Percentiles rank a stretch among this genome's conserved stretches.
These are phyloP conservation scores for Xylaria multiplex DNA, from an alignment of 2,329 filamentous ascomycete species.

Conservation along the genomic window DNA sequence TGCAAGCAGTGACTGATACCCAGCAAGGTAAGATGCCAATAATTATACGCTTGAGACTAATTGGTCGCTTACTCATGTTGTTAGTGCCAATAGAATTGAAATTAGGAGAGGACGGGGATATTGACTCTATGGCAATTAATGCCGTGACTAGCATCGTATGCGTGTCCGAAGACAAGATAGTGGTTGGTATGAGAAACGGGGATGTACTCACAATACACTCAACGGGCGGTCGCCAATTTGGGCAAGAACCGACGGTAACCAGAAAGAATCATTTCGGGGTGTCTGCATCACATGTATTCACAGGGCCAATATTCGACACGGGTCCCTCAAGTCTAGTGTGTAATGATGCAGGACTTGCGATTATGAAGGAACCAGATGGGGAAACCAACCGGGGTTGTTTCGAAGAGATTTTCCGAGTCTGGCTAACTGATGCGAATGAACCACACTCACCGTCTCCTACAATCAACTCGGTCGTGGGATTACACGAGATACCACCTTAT, in stretches of 20 bases:
- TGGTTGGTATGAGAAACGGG: slow-evolving; percentile 63
- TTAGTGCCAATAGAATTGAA: neutral
- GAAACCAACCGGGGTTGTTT: slow-evolving; percentile 45
- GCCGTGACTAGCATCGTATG: slow-evolving; percentile 59
- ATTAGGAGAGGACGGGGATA: slow-evolving; percentile 10
- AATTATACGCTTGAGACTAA: slow-evolving; percentile 1
- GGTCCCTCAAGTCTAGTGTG: slow-evolving; percentile 57
- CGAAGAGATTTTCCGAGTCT: slow-evolving; percentile 58
- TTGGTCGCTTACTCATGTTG: slow-evolving; percentile 9
- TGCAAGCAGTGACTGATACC: slow-evolving; percentile 15
- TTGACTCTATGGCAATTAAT: slow-evolving; percentile 47
- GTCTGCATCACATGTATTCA: slow-evolving; percentile 44
- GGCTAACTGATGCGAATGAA: slow-evolving; percentile 62
- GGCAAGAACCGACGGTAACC: slow-evolving; percentile 34
- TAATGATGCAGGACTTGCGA: slow-evolving; percentile 45
- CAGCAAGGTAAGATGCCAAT: slow-evolving; percentile 34
- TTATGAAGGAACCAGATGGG: slow-evolving; percentile 40
- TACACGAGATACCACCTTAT: slow-evolving; percentile 54
- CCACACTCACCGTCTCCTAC: slow-evolving; percentile 57
- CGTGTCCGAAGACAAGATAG: slow-evolving; percentile 50
- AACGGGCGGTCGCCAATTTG: slow-evolving; percentile 37
- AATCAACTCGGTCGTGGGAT: slow-evolving; percentile 59
- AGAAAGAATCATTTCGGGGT: slow-evolving; percentile 41
- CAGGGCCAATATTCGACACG: slow-evolving; percentile 52
- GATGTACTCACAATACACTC: slow-evolving; percentile 56